A percentile compares a stretch with the other conserved stretches of the same genome.
Evolutionary conservation across 2,329 filamentous ascomycete species (phyloP).

Genomic region (Chalaropsis ovoidea): DNA sequence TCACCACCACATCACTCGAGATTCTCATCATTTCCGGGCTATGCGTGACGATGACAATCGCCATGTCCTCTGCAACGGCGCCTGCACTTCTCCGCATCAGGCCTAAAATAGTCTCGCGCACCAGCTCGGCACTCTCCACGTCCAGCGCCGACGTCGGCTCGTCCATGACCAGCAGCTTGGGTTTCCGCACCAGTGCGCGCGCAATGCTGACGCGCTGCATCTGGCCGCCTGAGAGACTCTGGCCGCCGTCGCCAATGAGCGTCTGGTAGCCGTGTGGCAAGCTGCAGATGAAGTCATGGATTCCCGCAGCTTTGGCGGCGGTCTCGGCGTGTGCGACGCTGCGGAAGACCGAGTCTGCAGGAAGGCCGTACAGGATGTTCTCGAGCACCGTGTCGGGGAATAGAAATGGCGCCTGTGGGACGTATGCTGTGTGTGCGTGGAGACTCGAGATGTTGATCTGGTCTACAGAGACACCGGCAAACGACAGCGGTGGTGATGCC

Average conservation of each 20-base stretch:
- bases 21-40: slow-evolving; percentile 75
- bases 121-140: slow-evolving; percentile 50
- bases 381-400: slow-evolving; percentile 68
- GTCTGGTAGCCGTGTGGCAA: slow-evolving; percentile 63
- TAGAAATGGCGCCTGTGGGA: slow-evolving; percentile 60
- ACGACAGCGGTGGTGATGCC: background rate
- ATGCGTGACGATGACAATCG: slow-evolving; percentile 65
- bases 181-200: slow-evolving; percentile 60
- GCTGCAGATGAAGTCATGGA: slow-evolving; percentile 60
- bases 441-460: slow-evolving; percentile 51
- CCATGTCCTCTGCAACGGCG: slow-evolving; percentile 41
- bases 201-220: slow-evolving; percentile 74
- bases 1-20: slow-evolving; percentile 61
- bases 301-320: slow-evolving; percentile 46
- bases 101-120: slow-evolving; percentile 51
- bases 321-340: slow-evolving; percentile 37
- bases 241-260: slow-evolving; percentile 63
- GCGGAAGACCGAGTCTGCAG: slow-evolving; percentile 43
- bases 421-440: slow-evolving; percentile 53
- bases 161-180: slow-evolving; percentile 67
- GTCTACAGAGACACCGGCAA: background rate
- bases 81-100: slow-evolving; percentile 37
- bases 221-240: slow-evolving; percentile 68
- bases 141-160: slow-evolving; percentile 81
- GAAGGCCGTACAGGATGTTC: slow-evolving; percentile 75